Percentiles rank a stretch among this genome's conserved stretches.
Evolutionary conservation across 768 basidiomycete genomes (phyloP).

Genomic region (Termitomyces sp.): DNA sequence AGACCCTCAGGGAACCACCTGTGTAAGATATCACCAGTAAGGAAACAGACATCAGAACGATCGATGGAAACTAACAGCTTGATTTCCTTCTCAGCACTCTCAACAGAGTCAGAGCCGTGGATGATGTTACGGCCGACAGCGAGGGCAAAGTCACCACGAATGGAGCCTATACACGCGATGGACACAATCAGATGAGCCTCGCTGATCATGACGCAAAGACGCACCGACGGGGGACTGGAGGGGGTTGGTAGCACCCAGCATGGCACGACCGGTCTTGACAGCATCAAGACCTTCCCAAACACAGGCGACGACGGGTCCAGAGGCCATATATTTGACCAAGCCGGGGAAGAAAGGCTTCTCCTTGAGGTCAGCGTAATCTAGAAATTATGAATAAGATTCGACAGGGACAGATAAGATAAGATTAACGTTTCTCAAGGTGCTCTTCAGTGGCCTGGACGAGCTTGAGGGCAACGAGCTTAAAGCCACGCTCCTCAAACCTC

Average conservation of each 20-base stretch:
- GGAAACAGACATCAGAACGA: conserved; percentile 3
- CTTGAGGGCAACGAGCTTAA: conserved; percentile 95
- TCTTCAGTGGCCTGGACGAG: conserved; percentile 70
- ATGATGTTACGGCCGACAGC: conserved; percentile 94
- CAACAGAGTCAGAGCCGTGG: conserved; percentile 87
- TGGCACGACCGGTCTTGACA: conserved; percentile 91
- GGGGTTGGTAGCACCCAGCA: conserved; percentile 98
- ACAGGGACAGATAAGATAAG: conserved; percentile 9
- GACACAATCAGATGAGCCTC: conserved; percentile 1
- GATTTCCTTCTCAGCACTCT: conserved; percentile 93
- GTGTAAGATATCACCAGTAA: conserved; percentile 1
- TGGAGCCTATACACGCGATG: conserved; percentile 54
- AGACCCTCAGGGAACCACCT: conserved; percentile 93
- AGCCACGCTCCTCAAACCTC: conserved; percentile 97
- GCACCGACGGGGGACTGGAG: conserved; percentile 83
- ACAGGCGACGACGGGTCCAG: conserved; percentile 94
- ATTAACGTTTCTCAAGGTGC: conserved; percentile 86
- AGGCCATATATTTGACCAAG: conserved; percentile 92
- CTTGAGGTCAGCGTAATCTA: conserved; percentile 95
- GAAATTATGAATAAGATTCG: conserved; percentile 8
- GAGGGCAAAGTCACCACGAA: conserved; percentile 93
- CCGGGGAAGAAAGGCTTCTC: conserved; percentile 95
- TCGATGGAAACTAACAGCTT: conserved; percentile 53
- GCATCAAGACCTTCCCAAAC: conserved; percentile 94
- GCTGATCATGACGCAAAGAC: conserved; percentile 1